Conservation (phyloP, 306 rosid species). For the Cicer yamashitae region DNA sequence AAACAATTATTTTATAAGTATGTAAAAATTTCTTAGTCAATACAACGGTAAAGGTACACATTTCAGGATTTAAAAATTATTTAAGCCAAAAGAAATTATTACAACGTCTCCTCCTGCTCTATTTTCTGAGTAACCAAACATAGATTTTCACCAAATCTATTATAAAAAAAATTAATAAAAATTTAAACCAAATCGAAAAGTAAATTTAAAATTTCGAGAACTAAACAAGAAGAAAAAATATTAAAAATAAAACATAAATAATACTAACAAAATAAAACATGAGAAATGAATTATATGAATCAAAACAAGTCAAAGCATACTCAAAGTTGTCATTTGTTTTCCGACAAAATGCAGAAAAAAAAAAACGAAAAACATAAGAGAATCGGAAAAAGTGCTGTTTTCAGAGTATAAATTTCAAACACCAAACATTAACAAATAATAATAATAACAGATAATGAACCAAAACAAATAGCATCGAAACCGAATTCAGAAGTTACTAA, state of each 20-base stretch:
- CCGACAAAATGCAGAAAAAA: background rate
- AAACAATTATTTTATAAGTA: background rate
- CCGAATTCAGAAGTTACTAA: background rate
- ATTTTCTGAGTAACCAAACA: slow-evolving; percentile 30
- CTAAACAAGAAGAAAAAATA: background rate
- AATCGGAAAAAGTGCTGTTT: background rate
- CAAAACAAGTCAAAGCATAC: background rate
- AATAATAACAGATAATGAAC: background rate
- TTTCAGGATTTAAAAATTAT: background rate
- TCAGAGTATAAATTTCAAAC: background rate
- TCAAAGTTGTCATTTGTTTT: background rate
- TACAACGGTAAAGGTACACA: background rate
- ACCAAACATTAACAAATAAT: background rate
- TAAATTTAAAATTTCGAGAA: background rate
- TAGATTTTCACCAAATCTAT: background rate
- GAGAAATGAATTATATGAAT: background rate
- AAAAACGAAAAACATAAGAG: background rate
- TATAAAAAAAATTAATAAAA: background rate
- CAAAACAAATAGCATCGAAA: background rate
- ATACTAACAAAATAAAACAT: background rate
- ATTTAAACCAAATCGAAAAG: slow-evolving; percentile 10
- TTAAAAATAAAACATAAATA: background rate
- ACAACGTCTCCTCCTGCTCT: background rate
- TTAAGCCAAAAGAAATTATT: background rate
- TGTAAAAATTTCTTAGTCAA: background rate